Evolutionary conservation across 139 green algal genomes (phyloP).

Genomic region (Volvox reticuliferus): DNA sequence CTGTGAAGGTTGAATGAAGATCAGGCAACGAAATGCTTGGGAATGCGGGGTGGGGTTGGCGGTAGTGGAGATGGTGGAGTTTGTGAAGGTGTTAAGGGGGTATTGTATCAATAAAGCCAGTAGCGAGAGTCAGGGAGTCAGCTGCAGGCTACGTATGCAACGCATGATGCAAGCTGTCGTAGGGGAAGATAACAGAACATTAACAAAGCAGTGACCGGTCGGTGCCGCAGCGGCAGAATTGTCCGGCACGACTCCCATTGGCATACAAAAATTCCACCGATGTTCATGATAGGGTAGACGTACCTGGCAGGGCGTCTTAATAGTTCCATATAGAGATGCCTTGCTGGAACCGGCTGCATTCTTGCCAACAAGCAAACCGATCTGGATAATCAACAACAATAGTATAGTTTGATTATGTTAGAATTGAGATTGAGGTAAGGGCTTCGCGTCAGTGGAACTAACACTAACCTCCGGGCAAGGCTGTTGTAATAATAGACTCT

Average conservation of each 20-base stretch:
- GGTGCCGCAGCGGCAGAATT: neutral
- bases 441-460: neutral
- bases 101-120: neutral
- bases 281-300: no score
- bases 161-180: neutral
- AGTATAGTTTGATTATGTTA: neutral
- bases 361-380: constrained; percentile 64
- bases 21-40: neutral
- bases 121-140: neutral
- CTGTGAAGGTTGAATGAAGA: neutral
- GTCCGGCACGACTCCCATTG: neutral
- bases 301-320: constrained; percentile 50
- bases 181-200: neutral
- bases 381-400: constrained; percentile 17
- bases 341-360: constrained; percentile 41
- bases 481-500: constrained; percentile 45
- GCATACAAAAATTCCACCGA: neutral
- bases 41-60: neutral
- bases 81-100: no score
- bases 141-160: neutral
- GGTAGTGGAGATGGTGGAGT: no score
- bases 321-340: constrained; percentile 50
- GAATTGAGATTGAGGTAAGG: neutral
- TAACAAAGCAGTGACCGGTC: neutral
- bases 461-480: constrained; percentile 47